Conservation (phyloP, 495 filamentous ascomycete species). For the Corynascus novoguineensis region DNA sequence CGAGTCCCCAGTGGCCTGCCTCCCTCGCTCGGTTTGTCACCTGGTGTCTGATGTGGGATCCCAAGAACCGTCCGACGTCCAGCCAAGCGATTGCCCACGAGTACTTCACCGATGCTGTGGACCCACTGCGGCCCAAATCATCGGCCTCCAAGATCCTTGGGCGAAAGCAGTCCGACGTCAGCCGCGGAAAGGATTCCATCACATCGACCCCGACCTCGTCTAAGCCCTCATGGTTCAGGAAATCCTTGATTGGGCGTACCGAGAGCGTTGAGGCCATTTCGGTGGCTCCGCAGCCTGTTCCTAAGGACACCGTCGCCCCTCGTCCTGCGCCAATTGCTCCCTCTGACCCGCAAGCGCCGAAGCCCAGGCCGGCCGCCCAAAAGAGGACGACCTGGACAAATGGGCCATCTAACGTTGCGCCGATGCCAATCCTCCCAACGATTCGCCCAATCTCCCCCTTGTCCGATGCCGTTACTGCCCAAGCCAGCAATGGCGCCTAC, state of each 20-base stretch:
- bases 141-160: constrained; percentile 77
- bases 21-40: constrained; percentile 89
- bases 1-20: constrained; percentile 83
- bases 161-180: constrained; percentile 79
- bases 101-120: constrained; percentile 92
- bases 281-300: constrained; percentile 13
- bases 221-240: constrained; percentile 93
- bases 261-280: constrained; percentile 42
- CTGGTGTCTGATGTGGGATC: constrained; percentile 99
- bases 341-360: constrained; percentile 45
- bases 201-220: constrained; percentile 60
- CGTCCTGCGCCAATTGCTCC: constrained; percentile 56
- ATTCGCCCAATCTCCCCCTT: constrained; percentile 92
- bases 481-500: constrained; percentile 56
- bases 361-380: constrained; percentile 53
- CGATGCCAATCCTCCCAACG: constrained; percentile 96
- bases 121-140: constrained; percentile 88
- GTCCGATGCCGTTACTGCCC: constrained; percentile 85
- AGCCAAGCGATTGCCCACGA: constrained; percentile 88
- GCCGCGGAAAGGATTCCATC: constrained; percentile 55
- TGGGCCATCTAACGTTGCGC: constrained; percentile 72
- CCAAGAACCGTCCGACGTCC: constrained; percentile 88
- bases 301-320: constrained; percentile 35
- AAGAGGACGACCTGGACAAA: constrained; percentile 90
- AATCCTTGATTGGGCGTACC: constrained; percentile 71